Evolutionary conservation across 2,329 filamentous ascomycete genomes (phyloP), one percentile per base, ranked within the genome.

Genomic region (Apiospora koreana): DNA sequence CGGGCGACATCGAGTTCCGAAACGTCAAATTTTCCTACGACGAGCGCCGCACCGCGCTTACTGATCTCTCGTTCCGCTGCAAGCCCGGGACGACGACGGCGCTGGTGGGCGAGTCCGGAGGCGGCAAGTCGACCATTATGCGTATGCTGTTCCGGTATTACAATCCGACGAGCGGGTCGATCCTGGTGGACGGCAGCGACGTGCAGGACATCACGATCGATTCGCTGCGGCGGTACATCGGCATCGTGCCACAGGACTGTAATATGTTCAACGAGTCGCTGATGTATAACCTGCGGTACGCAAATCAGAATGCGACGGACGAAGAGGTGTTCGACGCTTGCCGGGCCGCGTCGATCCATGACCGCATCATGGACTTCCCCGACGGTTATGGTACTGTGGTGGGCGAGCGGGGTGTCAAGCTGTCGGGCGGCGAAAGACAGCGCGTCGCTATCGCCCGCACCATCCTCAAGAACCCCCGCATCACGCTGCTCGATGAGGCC

Each of bases 401-500:
- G 1, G 76, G 76, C 28, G 76, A 77, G 69, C 65, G 75, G 58
- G 76, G 76, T 1, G 65, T 78, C 12, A 77, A 77, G 58, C 79
- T 90, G 7, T 89, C 87, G 1, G 88, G 88, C n/a, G 88, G 88
- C 21, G 87, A 90, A 78, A 85, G 88, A 28, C 88, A 90, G 75
- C 83, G 88, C 12, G 85, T 87, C 65, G 87, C 88, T 2, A 90
- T 90, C 70, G 88, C 88, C 0, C 87, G 91, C 18, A 90, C 91
- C 0, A 84, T 94, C 18, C 83, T 94, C 64, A 92, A 93, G 77
- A 89, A 90, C 66, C 89, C 92, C 0, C 90, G 89, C 68, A 89
- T 94, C 69, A 85, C 94, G 35, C 86, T 94, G 70, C 83, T 94
- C 0, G 92, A 94, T 74, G 92, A 94, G 78, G 89, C 92, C 0